A percentile compares a stretch with the other conserved stretches of the same genome.
These are phyloP conservation scores for Uronychia setigera DNA, from an alignment of 73 alveolate genomes.

Conservation along the genomic window DNA sequence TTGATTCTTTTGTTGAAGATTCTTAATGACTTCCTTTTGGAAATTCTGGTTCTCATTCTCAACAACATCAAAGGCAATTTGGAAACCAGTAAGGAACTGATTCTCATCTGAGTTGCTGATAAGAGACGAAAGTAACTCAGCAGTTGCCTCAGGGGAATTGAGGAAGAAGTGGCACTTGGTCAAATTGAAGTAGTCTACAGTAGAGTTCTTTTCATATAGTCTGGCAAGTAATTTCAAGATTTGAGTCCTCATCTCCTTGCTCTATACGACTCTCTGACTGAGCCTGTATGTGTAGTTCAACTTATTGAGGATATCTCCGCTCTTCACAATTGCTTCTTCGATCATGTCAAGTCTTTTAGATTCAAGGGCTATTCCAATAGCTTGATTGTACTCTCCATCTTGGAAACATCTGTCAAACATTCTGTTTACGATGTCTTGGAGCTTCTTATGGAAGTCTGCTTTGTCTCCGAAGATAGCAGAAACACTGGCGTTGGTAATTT, in stretches of 20 bases:
- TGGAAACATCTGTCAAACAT: constrained; percentile 91
- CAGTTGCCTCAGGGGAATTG: constrained; percentile 86
- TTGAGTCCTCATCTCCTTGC: constrained; percentile 80
- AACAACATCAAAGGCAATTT: constrained; percentile 86
- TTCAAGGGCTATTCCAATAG: constrained; percentile 95
- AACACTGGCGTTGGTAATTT: constrained; percentile 55
- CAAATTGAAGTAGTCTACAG: constrained; percentile 72
- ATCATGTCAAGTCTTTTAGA: constrained; percentile 93
- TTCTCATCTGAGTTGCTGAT: constrained; percentile 34
- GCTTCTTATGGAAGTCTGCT: constrained; percentile 37
- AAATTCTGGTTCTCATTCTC: constrained; percentile 88
- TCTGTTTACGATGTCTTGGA: constrained; percentile 85
- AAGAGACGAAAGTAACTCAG: constrained; percentile 72
- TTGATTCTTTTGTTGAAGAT: constrained; percentile 24
- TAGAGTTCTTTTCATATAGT: constrained; percentile 74
- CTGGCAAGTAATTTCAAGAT: constrained; percentile 67
- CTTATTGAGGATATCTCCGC: constrained; percentile 70
- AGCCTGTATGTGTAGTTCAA: constrained; percentile 81
- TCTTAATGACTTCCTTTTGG: constrained; percentile 59
- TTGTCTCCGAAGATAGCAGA: not conserved
- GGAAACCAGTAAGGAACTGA: constrained; percentile 79
- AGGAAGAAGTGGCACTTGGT: constrained; percentile 87
- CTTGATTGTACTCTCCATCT: constrained; percentile 86
- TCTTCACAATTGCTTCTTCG: constrained; percentile 70
- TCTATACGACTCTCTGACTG: constrained; percentile 72